Percentiles rank a stretch among this genome's conserved stretches.
These are phyloP conservation scores for Fusarium sp. DNA, from an alignment of 2,329 filamentous ascomycete genomes.

Conservation along the genomic window DNA sequence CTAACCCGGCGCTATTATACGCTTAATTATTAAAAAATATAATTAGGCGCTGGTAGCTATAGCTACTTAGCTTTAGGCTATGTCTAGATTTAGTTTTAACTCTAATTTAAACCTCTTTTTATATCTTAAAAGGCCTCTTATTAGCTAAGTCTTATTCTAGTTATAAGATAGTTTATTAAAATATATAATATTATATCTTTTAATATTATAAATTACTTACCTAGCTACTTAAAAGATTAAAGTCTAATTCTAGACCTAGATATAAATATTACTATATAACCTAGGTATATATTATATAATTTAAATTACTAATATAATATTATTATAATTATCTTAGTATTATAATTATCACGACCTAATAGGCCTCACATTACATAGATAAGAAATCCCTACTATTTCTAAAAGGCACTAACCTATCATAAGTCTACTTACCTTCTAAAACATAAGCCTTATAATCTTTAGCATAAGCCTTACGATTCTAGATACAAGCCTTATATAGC, in stretches of 20 bases:
- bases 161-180: background rate
- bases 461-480: too few species aligned
- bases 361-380: too few species aligned
- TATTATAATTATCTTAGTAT: background rate
- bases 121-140: background rate
- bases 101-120: background rate
- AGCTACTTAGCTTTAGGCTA: background rate
- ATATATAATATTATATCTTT: background rate
- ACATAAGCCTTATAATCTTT: too few species aligned
- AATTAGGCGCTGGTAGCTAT: background rate
- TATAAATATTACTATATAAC: background rate
- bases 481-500: too few species aligned
- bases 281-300: background rate
- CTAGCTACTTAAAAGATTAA: background rate
- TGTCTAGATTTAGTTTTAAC: background rate
- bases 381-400: too few species aligned
- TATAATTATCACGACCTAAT: too few species aligned
- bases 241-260: background rate
- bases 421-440: too few species aligned
- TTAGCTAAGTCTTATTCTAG: background rate
- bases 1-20: background rate
- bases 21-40: background rate
- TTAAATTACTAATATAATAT: background rate
- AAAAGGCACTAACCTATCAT: too few species aligned
- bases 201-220: background rate